A percentile compares a stretch with the other conserved stretches of the same genome.
These are phyloP conservation scores for apple (Malus domestica) DNA, from an alignment of 306 rosid species.

Conservation along the genomic window ASM211411v1 NC_041801.1:15280501-15281000, in stretches of 20 bases:
- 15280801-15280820: slow-evolving; percentile 28
- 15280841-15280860: slow-evolving; percentile 4
- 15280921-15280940: background rate
- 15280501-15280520: slow-evolving; percentile 57
- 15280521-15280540: slow-evolving; percentile 79
- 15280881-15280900: slow-evolving; percentile 37
- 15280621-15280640: slow-evolving; percentile 59
- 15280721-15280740: slow-evolving; percentile 52
- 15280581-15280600: slow-evolving; percentile 43
- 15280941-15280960: too few relatives aligned
- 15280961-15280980: background rate
- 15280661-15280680: slow-evolving; percentile 52
- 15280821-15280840: slow-evolving; percentile 45
- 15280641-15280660: slow-evolving; percentile 56
- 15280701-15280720: slow-evolving; percentile 63
- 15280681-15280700: slow-evolving; percentile 44
- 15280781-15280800: slow-evolving; percentile 32
- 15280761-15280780: slow-evolving; percentile 32
- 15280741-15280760: slow-evolving; percentile 33
- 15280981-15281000: background rate
- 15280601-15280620: slow-evolving; percentile 69
- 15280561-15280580: slow-evolving; percentile 46
- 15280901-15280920: slow-evolving; percentile 18
- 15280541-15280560: slow-evolving; percentile 40
- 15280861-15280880: slow-evolving; percentile 18